Evolutionary conservation across 108 stramenopile species (phyloP), one percentile per base, ranked within the genome.

Genomic region (Nitzschia inconspicua): DNA sequence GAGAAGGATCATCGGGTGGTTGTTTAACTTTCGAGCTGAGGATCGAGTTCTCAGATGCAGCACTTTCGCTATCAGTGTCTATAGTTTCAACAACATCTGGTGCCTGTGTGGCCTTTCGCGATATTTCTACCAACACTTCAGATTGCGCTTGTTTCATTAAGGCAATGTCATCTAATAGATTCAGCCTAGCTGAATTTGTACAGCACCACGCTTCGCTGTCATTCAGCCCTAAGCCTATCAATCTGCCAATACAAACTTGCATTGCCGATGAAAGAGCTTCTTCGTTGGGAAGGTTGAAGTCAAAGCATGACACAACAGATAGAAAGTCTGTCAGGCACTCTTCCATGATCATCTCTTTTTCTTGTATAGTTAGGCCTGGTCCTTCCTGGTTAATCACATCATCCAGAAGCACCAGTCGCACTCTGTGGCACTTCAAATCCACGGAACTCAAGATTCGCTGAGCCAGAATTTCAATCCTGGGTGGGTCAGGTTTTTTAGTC

Each of bases 261-360:
- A 74, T 65, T 28, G 82, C 79, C 22, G 79, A 81, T 13, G 70
- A 69, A 4, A 84, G 48, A 29, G 77, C 78, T 55, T 83, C 73
- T 67, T 79, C 68, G 43, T 77, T 75, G 6, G 84, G 75, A 14
- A 71, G 64, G 16, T 69, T 60, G 9, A 82, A 54, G 57, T 91
- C 89, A 32, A 87, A 78, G 48, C 69, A 85, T 0, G 85, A 66
- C 16, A 79, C 57, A 28, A 79, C 53, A 19, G 70, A 74, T 5
- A 86, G 30, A 61, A 74, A 91, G 10, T 66, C 63, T 3, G 66
- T 31, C 26, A 86, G 47, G 28, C 36, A 66, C 28, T 78, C 78
- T 73, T 81, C 62, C 61, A 85, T 62, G 14, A 66, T 54, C 2
- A 75, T 23, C 24, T 69, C 67, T 29, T 70, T 64, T 34, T 32